These are phyloP conservation scores for Stachybotrys echinatus DNA, from an alignment of 2,329 filamentous ascomycete genomes.

Conservation along the genomic window DNA sequence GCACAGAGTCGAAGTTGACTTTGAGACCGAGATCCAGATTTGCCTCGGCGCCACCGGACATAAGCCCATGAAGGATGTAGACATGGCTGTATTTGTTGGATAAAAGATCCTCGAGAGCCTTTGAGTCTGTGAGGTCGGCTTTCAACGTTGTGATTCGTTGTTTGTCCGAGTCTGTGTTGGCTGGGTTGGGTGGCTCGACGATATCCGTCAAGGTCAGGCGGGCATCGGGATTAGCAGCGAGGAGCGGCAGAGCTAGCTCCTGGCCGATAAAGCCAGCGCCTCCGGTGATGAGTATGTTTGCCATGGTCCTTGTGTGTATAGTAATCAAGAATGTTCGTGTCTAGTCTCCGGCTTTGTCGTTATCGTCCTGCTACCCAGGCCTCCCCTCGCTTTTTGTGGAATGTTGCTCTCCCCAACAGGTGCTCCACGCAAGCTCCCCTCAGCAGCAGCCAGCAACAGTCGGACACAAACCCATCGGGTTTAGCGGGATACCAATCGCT, in stretches of 20 bases:
- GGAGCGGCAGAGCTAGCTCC: constrained; percentile 49
- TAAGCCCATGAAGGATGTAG: constrained; percentile 59
- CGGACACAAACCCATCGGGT: too few species aligned
- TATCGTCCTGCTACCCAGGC: too few species aligned
- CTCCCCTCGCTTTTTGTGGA: too few species aligned
- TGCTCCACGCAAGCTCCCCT: too few species aligned
- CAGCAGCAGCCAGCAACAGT: too few species aligned
- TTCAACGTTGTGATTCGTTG: constrained; percentile 16
- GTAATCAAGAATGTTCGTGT: too few species aligned
- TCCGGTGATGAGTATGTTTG: constrained; percentile 54
- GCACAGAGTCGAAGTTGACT: constrained; percentile 55
- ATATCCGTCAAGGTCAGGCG: constrained; percentile 54
- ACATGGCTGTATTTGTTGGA: constrained; percentile 33
- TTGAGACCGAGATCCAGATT: constrained; percentile 48
- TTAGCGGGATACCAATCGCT: too few species aligned
- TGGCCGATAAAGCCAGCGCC: constrained; percentile 62
- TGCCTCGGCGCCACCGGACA: constrained; percentile 57
- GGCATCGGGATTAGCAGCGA: constrained; percentile 30
- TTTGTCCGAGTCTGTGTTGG: constrained; percentile 20
- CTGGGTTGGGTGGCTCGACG: constrained; percentile 43
- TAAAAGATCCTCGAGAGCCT: constrained; percentile 20
- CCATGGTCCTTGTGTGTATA: too few species aligned
- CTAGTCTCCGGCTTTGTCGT: too few species aligned
- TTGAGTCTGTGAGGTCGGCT: constrained; percentile 16
- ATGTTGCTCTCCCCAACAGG: too few species aligned